Base-by-base conservation (phyloP, 305 asterid species). In the Fraxinus angustifolia region DNA sequence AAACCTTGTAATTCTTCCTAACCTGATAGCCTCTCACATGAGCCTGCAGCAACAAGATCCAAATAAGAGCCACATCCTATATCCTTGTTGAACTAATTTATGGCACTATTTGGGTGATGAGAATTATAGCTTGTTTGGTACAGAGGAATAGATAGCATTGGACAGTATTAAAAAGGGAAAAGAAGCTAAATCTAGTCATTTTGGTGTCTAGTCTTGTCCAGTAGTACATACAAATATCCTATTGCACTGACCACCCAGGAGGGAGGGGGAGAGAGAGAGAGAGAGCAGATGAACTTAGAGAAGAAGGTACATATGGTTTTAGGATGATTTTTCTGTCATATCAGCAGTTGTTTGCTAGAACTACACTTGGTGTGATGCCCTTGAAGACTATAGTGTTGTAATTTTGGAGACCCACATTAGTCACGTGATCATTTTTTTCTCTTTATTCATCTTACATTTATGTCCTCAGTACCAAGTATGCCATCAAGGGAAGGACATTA, bases 1-100 rank as follows among this genome's bases (percentile, higher is more conserved):
- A 90, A 16, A 94, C 92, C 84, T 82, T 90, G 56, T 92, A 92
- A 48, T 90, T 82, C 88, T 91, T 96, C 83, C 99, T 89, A 38
- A 90, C 98, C 87, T 90, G 98, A 84, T 93, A 90, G 19, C 98
- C 99, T 88, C 99, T 89, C 82, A 94, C 98, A 85, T 96, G 97
- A 83, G 99, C 98, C 98, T 96, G 91, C 87, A 80, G 81, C 48
- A 21, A 81, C 80, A 83, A 82, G 76, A 79, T 80, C 75, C 38
- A 76, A 72, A 72, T 84, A 26, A 36, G 71, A 77, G 53, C 33
- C 40, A 2, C 38, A 14, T 40, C 45, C 11, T 12, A 16, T 12
- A 12, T 45, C 75, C 70, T 38, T 10, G n/a, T 16, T 65, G 23
- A 78, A 10, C 60, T 5, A 71, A 70, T 62, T 30, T 34, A 21